Conservation (phyloP, 768 basidiomycete genomes). For the Amyloporia xantha region DNA sequence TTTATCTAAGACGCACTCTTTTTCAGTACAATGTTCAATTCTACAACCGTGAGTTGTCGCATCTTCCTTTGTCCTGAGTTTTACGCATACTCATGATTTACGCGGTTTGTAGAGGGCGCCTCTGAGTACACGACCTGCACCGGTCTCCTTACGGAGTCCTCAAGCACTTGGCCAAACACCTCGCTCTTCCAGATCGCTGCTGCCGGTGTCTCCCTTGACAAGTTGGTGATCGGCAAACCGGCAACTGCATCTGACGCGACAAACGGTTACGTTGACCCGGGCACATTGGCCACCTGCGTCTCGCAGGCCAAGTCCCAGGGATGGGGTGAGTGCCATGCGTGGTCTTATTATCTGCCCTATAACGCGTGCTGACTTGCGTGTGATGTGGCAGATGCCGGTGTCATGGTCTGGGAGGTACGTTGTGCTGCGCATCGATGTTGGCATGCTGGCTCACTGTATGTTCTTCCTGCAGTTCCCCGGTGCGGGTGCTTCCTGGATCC, state of each 20-base stretch:
- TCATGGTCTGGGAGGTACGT: slow-evolving; percentile 33
- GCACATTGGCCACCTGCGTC: slow-evolving; percentile 52
- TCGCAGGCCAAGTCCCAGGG: slow-evolving; percentile 48
- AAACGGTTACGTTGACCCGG: slow-evolving; percentile 50
- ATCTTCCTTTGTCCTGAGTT: background rate
- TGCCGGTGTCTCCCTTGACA: slow-evolving; percentile 49
- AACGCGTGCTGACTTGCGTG: no score
- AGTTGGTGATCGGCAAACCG: slow-evolving; percentile 76
- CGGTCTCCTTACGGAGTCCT: slow-evolving; percentile 33
- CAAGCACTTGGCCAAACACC: slow-evolving; percentile 35
- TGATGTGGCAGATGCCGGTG: slow-evolving; percentile 27
- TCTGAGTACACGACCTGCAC: slow-evolving; percentile 33
- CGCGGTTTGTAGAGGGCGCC: slow-evolving; percentile 29
- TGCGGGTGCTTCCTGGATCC: slow-evolving; percentile 29
- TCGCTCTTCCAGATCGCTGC: slow-evolving; percentile 46
- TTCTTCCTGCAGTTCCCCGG: slow-evolving; percentile 33
- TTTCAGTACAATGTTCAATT: slow-evolving; percentile 30
- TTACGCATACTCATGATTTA: no score
- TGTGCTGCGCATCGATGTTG: background rate
- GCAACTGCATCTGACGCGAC: slow-evolving; percentile 35
- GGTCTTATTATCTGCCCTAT: background rate
- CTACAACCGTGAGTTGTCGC: slow-evolving; percentile 24
- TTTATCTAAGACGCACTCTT: no score
- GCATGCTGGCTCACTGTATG: background rate
- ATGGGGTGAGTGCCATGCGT: slow-evolving; percentile 54